Percentiles rank a stretch among this genome's conserved stretches.
Evolutionary conservation across 129 eudicot genomes (phyloP).

Genomic region (Pulicaria dysenterica): DNA sequence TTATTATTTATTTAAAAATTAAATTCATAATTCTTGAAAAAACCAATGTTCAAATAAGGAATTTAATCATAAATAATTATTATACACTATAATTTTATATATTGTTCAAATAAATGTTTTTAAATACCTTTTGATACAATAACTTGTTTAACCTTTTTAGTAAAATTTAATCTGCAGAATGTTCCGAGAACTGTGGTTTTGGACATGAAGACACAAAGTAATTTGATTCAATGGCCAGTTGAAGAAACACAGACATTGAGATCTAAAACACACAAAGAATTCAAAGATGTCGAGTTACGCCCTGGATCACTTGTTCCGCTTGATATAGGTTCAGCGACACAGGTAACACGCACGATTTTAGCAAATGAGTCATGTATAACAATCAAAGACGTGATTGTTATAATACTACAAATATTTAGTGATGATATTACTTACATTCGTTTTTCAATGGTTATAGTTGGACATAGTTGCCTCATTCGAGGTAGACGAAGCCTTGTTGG

Average conservation of each 20-base stretch:
- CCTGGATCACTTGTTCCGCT: conserved; percentile 48
- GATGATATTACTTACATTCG: conserved; percentile 1
- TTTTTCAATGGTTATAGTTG: conserved; percentile 46
- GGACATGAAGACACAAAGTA: conserved; percentile 46
- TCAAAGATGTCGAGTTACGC: conserved; percentile 25
- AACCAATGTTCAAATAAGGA: too few species aligned
- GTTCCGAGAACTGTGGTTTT: conserved; percentile 52
- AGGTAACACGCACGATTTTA: conserved; percentile 33
- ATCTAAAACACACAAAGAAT: conserved; percentile 3
- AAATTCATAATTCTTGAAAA: not conserved
- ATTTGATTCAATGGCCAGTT: conserved; percentile 61
- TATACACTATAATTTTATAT: not conserved
- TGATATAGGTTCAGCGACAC: conserved; percentile 37
- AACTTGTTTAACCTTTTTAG: too few species aligned
- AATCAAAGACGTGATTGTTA: not conserved
- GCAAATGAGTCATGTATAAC: too few species aligned
- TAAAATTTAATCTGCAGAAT: conserved; percentile 26
- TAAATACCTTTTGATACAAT: too few species aligned
- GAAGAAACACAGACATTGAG: conserved; percentile 48
- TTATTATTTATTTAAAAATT: not conserved
- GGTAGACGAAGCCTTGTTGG: conserved; percentile 43
- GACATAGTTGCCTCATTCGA: conserved; percentile 63
- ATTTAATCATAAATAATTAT: too few species aligned
- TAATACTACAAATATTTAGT: not conserved
- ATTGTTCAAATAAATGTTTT: not conserved